phyloP scores from a whole-genome alignment of 106 monocot genomes.

The Dioscorea dumetorum region DNA sequence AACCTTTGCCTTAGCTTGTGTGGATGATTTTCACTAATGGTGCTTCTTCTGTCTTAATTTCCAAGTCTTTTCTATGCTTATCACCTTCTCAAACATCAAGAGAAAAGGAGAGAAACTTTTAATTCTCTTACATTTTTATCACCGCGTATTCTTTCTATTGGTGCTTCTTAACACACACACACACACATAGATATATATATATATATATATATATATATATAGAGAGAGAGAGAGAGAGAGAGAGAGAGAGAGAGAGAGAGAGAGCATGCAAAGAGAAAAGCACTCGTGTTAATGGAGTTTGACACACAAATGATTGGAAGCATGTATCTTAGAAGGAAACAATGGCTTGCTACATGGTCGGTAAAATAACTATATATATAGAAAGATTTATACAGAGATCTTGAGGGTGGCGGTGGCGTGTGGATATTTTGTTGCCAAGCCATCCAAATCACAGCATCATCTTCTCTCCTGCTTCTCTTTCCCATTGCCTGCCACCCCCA shows the following conservation, averaged over 20 bases:
- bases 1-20: too few species aligned
- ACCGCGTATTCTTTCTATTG: too few species aligned
- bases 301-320: neutral
- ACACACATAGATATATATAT: too few species aligned
- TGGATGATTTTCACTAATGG: too few species aligned
- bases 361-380: neutral
- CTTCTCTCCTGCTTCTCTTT: conserved; percentile 9
- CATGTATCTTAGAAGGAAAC: neutral
- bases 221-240: too few species aligned
- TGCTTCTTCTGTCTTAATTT: too few species aligned
- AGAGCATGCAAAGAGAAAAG: neutral
- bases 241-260: conserved; percentile 7
- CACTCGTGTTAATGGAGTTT: neutral
- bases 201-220: too few species aligned
- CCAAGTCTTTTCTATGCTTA: too few species aligned
- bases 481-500: conserved; percentile 42
- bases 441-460: conserved; percentile 33
- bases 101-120: too few species aligned
- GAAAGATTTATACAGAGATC: neutral
- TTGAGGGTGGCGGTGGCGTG: conserved; percentile 12
- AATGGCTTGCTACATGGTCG: neutral
- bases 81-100: too few species aligned
- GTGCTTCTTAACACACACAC: too few species aligned
- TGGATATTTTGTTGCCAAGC: conserved; percentile 26
- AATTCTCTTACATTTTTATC: too few species aligned